phyloP scores from a whole-genome alignment of 139 green algal species.

The Chlorella vulgaris region DNA sequence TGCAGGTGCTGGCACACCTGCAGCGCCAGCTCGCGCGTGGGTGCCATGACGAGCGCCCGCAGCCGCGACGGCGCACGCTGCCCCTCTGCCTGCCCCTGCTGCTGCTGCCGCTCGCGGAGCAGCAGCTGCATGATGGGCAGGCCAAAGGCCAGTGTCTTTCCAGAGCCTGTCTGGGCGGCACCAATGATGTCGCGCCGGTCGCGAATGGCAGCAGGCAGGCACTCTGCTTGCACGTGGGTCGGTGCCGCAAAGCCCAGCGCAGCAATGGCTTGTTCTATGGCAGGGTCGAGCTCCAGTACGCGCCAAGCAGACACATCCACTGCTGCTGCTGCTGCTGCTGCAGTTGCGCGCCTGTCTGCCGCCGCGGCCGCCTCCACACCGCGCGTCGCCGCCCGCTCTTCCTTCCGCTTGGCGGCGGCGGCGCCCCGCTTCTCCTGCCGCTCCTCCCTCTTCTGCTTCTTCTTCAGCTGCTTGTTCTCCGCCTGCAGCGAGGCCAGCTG shows the following conservation, averaged over 20 bases:
- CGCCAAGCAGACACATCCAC: constrained; percentile 42
- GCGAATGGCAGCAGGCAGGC: constrained; percentile 70
- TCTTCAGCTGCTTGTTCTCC: constrained; percentile 36
- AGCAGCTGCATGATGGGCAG: constrained; percentile 93
- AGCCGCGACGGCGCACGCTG: constrained; percentile 45
- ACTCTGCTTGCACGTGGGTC: constrained; percentile 82
- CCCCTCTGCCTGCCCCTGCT: not conserved
- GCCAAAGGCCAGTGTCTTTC: constrained; percentile 98
- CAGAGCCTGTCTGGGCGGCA: constrained; percentile 95
- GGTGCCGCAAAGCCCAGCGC: constrained; percentile 67
- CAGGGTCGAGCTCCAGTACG: constrained; percentile 38
- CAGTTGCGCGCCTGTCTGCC: too few relatives aligned
- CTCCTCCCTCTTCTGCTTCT: constrained; percentile 36
- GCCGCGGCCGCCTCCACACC: constrained; percentile 18
- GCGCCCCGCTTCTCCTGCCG: constrained; percentile 4
- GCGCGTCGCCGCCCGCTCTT: not conserved
- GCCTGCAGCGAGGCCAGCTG: constrained; percentile 23
- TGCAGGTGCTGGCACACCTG: constrained; percentile 61
- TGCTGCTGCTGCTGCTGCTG: constrained; percentile 6
- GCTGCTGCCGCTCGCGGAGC: constrained; percentile 20
- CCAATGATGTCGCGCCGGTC: constrained; percentile 89
- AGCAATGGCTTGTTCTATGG: constrained; percentile 25
- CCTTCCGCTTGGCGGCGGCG: constrained; percentile 15
- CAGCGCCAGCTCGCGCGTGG: constrained; percentile 95
- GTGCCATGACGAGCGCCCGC: constrained; percentile 89